Base-by-base conservation (phyloP, 768 basidiomycete genomes). In the Panellus pusillus region DNA sequence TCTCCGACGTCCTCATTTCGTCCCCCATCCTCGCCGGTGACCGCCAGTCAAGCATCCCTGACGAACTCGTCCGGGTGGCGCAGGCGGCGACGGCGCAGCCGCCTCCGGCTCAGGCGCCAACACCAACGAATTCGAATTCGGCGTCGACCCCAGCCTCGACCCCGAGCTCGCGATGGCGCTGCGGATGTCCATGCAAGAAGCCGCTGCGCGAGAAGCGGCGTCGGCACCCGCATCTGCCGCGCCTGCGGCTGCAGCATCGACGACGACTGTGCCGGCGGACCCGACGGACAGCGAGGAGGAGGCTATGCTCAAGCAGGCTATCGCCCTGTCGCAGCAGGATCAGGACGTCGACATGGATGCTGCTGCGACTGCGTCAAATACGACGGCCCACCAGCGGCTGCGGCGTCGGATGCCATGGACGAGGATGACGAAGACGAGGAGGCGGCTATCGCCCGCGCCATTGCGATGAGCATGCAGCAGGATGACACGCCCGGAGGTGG, bases 91-190 rank as follows among this genome's bases (percentile, higher is more conserved):
- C 15, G 78, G 70, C 24, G 72, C 70, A 5, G 78, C 73, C 19
- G 78, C 73, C 19, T 83, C 75, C 43, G 78, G 68, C 18, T 75
- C 71, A n/a, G 74, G 74, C 1, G 76, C 77, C 17, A n/a, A n/a
- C n/a, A n/a, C 76, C 31, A 32, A 32, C 63, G 49, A 38, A 19
- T 93, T 91, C 62, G 92, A 92, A 65, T 95, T 93, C 61, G 91
- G 91, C 46, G 87, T 99, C 5, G 97, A 98, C 70, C 96, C 97
- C 4, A 92, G 84, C 67, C 78, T 98, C 55, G 96, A 98, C 67
- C 96, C 96, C 0, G 96, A 98, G 68, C 78, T 99, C 43, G 96
- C 97, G 2, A 93, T 98, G 93, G 96, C 94, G 9, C 80, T 99
- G 39, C 89, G 95, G 32, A 92, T 98, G 91, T 98, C 95, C 1